phyloP scores from a whole-genome alignment of 805 yeast genomes.

The Zygosaccharomyces lentus region DNA sequence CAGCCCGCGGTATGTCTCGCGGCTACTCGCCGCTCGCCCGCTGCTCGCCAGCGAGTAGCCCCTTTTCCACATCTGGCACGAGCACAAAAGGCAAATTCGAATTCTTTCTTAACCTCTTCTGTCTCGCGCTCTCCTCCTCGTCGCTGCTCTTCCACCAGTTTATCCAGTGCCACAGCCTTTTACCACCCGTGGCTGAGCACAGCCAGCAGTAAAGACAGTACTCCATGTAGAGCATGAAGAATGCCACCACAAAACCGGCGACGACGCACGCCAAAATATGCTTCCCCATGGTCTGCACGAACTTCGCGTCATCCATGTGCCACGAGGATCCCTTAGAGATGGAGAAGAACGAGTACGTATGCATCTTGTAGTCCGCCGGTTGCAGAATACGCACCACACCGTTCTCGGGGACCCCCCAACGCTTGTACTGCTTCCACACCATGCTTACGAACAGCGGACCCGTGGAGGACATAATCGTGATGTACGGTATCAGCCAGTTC shows the following conservation, averaged over 20 bases:
- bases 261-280: constrained; percentile 71
- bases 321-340: constrained; percentile 84
- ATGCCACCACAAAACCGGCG: constrained; percentile 61
- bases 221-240: constrained; percentile 43
- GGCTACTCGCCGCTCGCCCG: neutral
- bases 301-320: constrained; percentile 85
- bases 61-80: constrained; percentile 25
- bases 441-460: constrained; percentile 87
- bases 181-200: constrained; percentile 22
- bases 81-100: constrained; percentile 27
- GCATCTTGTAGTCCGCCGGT: constrained; percentile 68
- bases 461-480: constrained; percentile 89
- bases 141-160: constrained; percentile 2
- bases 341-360: constrained; percentile 59
- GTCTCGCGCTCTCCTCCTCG: constrained; percentile 8
- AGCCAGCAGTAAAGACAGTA: constrained; percentile 44
- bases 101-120: constrained; percentile 28
- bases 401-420: constrained; percentile 68
- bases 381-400: constrained; percentile 64
- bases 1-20: neutral
- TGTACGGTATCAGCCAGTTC: constrained; percentile 81
- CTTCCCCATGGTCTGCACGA: constrained; percentile 66
- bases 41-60: neutral
- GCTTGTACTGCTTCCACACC: constrained; percentile 80
- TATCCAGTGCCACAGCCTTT: neutral